Evolutionary conservation across 257 asterid genomes (phyloP).

Genomic region (Handroanthus guayacan): DNA sequence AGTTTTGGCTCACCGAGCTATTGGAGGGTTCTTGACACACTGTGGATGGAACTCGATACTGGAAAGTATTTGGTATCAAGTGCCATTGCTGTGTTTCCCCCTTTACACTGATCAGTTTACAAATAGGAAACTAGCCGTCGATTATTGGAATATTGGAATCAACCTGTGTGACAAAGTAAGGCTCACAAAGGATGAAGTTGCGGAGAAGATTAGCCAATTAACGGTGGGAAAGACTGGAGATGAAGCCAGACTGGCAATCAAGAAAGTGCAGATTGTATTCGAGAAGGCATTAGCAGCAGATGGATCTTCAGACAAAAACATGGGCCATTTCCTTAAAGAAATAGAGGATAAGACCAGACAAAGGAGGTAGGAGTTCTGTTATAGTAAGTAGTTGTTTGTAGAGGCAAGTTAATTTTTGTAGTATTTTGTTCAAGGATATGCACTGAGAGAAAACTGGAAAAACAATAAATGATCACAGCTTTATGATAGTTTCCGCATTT

Average conservation of each 20-base stretch:
- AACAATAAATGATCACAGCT: too few species aligned
- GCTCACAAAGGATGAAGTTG: slow-evolving; percentile 36
- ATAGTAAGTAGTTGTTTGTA: too few species aligned
- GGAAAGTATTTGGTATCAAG: slow-evolving; percentile 53
- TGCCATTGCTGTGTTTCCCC: slow-evolving; percentile 56
- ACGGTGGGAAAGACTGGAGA: slow-evolving; percentile 37
- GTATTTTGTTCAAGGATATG: too few species aligned
- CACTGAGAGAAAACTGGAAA: too few species aligned
- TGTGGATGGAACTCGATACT: slow-evolving; percentile 59
- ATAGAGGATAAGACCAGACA: slow-evolving; percentile 31
- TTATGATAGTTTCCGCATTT: too few species aligned
- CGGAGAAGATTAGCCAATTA: slow-evolving; percentile 40
- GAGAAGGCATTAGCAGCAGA: slow-evolving; percentile 37
- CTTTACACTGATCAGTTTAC: slow-evolving; percentile 59
- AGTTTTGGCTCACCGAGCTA: slow-evolving; percentile 42
- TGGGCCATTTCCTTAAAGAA: slow-evolving; percentile 43
- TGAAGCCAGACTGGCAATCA: slow-evolving; percentile 37
- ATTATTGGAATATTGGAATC: slow-evolving; percentile 57
- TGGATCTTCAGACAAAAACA: slow-evolving; percentile 52
- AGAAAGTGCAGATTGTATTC: slow-evolving; percentile 37
- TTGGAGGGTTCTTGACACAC: slow-evolving; percentile 54
- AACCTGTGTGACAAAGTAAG: slow-evolving; percentile 45
- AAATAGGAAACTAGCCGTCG: slow-evolving; percentile 49
- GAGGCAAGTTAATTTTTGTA: too few species aligned
- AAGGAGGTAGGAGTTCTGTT: background rate